phyloP scores from a whole-genome alignment of 805 yeast genomes.

The Ogataea henricii region DNA sequence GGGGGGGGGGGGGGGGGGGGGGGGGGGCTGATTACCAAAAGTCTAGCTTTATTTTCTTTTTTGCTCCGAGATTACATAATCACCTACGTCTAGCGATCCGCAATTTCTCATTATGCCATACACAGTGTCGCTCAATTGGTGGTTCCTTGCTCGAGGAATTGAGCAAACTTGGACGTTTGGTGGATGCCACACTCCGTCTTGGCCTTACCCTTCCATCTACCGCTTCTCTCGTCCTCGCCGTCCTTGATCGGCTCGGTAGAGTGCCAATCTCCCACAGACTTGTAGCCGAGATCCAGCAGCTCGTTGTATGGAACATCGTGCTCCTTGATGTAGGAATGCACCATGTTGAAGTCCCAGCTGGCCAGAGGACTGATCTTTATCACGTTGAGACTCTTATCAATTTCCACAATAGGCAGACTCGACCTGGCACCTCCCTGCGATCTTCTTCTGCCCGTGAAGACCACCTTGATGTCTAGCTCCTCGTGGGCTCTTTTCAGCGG shows the following conservation, averaged over 20 bases:
- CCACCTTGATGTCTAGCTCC: conserved; percentile 74
- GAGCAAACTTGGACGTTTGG: conserved; percentile 71
- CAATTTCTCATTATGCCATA: neutral
- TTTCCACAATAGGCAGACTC: conserved; percentile 69
- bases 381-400: conserved; percentile 67
- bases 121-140: neutral
- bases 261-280: conserved; percentile 94
- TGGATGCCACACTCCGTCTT: conserved; percentile 98
- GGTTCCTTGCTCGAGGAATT: conserved; percentile 44
- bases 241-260: conserved; percentile 86
- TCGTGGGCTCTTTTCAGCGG: conserved; percentile 85
- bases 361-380: conserved; percentile 89
- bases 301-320: conserved; percentile 84
- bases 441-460: conserved; percentile 86
- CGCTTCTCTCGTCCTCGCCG: conserved; percentile 95
- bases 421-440: conserved; percentile 88
- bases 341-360: conserved; percentile 77
- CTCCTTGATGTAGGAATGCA: conserved; percentile 64
- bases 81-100: neutral
- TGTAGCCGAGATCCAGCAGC: conserved; percentile 80
- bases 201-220: conserved; percentile 91
- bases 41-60: neutral
- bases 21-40: no score
- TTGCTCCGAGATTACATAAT: neutral
- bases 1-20: no score